Percentiles rank a stretch among this genome's conserved stretches.
These are phyloP conservation scores for Tardiomyces digboiensis DNA, from an alignment of 1,139 yeast genomes.

Conservation along the genomic window DNA sequence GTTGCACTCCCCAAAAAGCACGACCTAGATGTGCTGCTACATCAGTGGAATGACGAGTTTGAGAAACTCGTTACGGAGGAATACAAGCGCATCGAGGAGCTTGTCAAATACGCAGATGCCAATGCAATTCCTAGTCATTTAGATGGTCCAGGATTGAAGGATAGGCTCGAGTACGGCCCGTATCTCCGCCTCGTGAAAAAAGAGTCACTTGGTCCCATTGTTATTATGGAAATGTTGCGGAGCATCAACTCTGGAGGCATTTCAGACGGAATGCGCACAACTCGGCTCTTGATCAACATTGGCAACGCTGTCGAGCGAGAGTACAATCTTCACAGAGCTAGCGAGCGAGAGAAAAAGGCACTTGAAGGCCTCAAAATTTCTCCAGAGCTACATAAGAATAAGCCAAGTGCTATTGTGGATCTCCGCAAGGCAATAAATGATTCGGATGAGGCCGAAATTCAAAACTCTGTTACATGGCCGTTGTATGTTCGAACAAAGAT, in stretches of 20 bases:
- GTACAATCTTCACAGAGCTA: constrained; percentile 34
- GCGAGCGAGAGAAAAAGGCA: constrained; percentile 5
- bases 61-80: constrained; percentile 62
- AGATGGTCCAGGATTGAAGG: constrained; percentile 2
- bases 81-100: constrained; percentile 30
- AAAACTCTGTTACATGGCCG: constrained; percentile 43
- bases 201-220: constrained; percentile 73
- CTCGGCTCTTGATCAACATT: constrained; percentile 70
- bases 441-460: constrained; percentile 7
- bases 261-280: constrained; percentile 78
- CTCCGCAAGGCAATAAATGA: background rate
- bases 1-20: background rate
- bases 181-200: constrained; percentile 62
- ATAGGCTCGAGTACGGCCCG: constrained; percentile 63
- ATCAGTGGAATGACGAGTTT: constrained; percentile 68
- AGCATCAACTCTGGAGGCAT: constrained; percentile 69
- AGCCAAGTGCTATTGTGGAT: background rate
- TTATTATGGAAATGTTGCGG: constrained; percentile 74
- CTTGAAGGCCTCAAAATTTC: constrained; percentile 1
- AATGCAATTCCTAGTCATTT: constrained; percentile 4
- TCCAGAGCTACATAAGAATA: background rate
- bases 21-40: constrained; percentile 61
- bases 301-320: constrained; percentile 84
- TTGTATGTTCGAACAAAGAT: constrained; percentile 62
- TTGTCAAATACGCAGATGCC: constrained; percentile 12